phyloP scores from a whole-genome alignment of 2,329 filamentous ascomycete species.

The Fusarium sp. region DNA sequence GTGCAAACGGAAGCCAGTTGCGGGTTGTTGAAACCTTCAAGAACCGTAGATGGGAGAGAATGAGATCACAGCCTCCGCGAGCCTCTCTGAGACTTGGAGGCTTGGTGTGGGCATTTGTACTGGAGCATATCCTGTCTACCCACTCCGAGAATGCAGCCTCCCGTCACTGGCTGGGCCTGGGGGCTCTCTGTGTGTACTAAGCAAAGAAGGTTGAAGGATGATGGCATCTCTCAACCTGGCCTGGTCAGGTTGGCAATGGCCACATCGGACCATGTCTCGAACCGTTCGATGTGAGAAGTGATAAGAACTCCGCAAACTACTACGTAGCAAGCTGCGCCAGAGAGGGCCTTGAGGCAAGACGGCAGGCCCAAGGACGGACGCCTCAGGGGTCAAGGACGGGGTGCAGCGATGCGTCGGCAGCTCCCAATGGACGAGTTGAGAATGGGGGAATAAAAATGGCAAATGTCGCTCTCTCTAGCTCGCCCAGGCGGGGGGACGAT shows the following conservation, averaged over 20 bases:
- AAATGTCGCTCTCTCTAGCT: background rate
- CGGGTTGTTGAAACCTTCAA: background rate
- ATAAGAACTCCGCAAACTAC: background rate
- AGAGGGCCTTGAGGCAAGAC: background rate
- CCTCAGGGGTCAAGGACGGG: background rate
- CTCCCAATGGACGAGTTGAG: background rate
- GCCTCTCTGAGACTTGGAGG: background rate
- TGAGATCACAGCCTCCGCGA: background rate
- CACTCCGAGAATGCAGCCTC: background rate
- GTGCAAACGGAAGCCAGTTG: background rate
- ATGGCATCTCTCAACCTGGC: background rate
- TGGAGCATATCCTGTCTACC: background rate
- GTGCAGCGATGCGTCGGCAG: background rate
- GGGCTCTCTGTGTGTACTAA: background rate
- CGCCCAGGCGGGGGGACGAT: background rate
- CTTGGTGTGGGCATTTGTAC: background rate
- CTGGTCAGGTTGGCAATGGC: background rate
- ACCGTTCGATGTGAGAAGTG: slow-evolving; percentile 4
- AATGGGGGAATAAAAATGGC: background rate
- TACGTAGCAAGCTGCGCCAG: background rate
- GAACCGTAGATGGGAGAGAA: background rate
- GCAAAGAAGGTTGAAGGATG: background rate
- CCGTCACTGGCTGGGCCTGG: background rate
- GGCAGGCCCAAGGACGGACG: background rate
- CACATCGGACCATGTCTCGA: background rate